Base-by-base conservation (phyloP, 441 rosid genomes). In the Corymbia calophylla region DNA sequence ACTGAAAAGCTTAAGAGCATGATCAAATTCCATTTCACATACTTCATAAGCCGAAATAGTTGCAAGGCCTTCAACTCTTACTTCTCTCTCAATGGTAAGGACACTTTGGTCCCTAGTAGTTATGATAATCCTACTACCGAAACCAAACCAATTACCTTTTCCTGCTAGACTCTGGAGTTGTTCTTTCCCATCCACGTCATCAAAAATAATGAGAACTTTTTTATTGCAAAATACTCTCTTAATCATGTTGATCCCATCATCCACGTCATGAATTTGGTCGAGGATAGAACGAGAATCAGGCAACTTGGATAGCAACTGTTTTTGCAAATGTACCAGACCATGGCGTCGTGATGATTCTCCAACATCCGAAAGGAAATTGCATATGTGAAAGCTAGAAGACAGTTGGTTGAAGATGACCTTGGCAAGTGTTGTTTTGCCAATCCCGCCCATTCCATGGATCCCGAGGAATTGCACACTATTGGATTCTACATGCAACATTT, bases 401-500 rank as follows among this genome's bases (percentile, higher is more conserved):
- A 73, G 3, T 21, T 0, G 49, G 4, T 35, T 73, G 49, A 73
- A 73, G 16, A 73, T 0, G 1, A 19, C 49, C 9, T 73, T 73
- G 1, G 29, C 82, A 19, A 73, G 82, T 10, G 49, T 73, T 11
- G 82, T 73, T 11, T 35, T 73, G 0, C 49, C 82, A 39, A 73
- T 19, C 3, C 49, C 49, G 0, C 49, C 82, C 5, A 39, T 39
- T 73, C 49, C 82, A 0, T 73, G 7, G 29, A 73, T 21, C 21
- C 9, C 5, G 0, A 73, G 82, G 6, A 21, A 19, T 44, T 11
- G 9, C 0, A 73, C 29, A 0, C 0, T 3, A 5, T 39, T 0
- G 0, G 16, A 0, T 73, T 0, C 9, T 27, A 73, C 16, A 0
- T 73, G 1, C 29, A 73, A 73, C 5, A 0, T 5, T 5, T 19